These are phyloP conservation scores for Macrophomina phaseolina DNA, from an alignment of 2,329 filamentous ascomycete species.

Conservation along the genomic window DNA sequence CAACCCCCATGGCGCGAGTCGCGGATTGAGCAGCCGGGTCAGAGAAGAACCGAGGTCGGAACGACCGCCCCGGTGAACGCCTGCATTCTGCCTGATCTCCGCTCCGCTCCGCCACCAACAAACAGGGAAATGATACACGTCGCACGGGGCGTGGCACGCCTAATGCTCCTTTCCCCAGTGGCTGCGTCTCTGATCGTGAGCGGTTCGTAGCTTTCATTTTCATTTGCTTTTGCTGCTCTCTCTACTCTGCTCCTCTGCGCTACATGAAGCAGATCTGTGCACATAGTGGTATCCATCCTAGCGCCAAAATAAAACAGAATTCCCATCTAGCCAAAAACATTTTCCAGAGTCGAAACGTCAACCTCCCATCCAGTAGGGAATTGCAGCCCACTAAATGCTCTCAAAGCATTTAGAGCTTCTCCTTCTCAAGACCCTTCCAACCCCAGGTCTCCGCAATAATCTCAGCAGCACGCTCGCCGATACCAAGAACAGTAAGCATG, in stretches of 20 bases:
- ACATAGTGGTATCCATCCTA: slow-evolving; percentile 22
- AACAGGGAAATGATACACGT: slow-evolving; percentile 7
- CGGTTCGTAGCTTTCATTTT: slow-evolving; percentile 12
- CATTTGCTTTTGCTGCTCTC: background rate
- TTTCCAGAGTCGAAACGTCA: slow-evolving; percentile 2
- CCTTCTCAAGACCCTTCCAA: slow-evolving; percentile 63
- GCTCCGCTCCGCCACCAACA: background rate
- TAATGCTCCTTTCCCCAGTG: background rate
- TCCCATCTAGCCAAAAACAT: slow-evolving; percentile 13
- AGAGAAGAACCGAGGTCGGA: slow-evolving; percentile 14
- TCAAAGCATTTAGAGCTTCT: slow-evolving; percentile 54
- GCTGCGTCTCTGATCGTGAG: background rate
- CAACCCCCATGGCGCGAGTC: background rate
- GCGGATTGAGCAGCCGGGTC: background rate
- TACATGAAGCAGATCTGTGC: slow-evolving; percentile 6
- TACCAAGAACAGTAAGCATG: slow-evolving; percentile 84
- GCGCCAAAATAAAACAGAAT: slow-evolving; percentile 7
- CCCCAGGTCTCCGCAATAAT: slow-evolving; percentile 76
- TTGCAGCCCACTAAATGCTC: too few species aligned
- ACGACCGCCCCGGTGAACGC: background rate
- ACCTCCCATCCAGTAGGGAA: background rate
- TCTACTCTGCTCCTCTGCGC: slow-evolving; percentile 11
- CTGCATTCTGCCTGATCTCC: background rate
- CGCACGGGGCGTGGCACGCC: background rate
- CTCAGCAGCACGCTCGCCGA: slow-evolving; percentile 85